phyloP scores from a whole-genome alignment of 1,139 yeast species.

The Zygosaccharomyces pseudobailii region DNA sequence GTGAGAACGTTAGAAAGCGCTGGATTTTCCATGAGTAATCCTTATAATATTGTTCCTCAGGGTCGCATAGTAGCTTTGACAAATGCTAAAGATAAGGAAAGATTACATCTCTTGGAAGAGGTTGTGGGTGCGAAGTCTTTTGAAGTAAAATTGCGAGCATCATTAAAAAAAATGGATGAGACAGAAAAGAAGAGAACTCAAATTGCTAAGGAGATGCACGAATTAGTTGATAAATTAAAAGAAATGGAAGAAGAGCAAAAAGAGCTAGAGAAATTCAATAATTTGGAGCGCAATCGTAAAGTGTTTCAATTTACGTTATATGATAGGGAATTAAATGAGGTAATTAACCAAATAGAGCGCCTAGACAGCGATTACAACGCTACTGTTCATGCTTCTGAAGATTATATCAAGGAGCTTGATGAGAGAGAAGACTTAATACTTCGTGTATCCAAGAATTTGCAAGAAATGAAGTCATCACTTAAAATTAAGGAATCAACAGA shows the following conservation, averaged over 20 bases:
- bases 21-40: conserved; percentile 86
- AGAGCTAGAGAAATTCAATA: conserved; percentile 67
- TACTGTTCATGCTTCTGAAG: conserved; percentile 42
- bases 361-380: conserved; percentile 58
- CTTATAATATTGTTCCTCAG: conserved; percentile 96
- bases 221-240: conserved; percentile 64
- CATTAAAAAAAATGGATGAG: conserved; percentile 71
- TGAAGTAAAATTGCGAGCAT: conserved; percentile 74
- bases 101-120: conserved; percentile 74
- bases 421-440: conserved; percentile 45
- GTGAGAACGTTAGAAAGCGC: conserved; percentile 84
- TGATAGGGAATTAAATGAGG: conserved; percentile 66
- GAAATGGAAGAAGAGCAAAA: conserved; percentile 80
- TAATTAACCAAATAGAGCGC: conserved; percentile 55
- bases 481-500: conserved; percentile 50
- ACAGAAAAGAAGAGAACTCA: conserved; percentile 66
- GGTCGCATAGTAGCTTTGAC: conserved; percentile 85
- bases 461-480: conserved; percentile 29
- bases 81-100: conserved; percentile 79
- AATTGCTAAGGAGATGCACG: conserved; percentile 67
- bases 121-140: conserved; percentile 95
- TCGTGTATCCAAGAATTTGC: conserved; percentile 35
- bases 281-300: conserved; percentile 62
- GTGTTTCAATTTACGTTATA: conserved; percentile 70
- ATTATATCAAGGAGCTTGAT: conserved; percentile 41